These are phyloP conservation scores for Alisma plantagoaquatica DNA, from an alignment of 106 monocot genomes.

Conservation along the genomic window DNA sequence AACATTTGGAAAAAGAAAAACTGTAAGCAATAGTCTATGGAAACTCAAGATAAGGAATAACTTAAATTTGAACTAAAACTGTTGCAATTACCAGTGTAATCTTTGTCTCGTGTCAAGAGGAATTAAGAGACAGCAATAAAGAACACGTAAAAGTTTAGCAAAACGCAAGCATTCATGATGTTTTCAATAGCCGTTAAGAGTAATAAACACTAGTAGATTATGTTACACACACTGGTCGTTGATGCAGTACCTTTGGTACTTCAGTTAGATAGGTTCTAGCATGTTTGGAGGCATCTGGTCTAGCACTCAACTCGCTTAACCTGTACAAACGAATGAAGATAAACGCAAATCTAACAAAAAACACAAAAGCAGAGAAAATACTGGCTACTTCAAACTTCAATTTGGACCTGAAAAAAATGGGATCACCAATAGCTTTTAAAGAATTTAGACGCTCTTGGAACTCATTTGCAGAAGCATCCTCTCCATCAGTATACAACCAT, in stretches of 20 bases:
- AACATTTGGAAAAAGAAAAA: too few species aligned
- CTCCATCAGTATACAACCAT: constrained; percentile 98
- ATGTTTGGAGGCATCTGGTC: constrained; percentile 69
- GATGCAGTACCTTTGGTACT: constrained; percentile 68
- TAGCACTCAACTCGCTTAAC: constrained; percentile 61
- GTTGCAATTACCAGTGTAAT: background rate
- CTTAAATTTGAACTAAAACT: background rate
- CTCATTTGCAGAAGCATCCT: constrained; percentile 89
- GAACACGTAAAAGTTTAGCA: background rate
- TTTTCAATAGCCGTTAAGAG: background rate
- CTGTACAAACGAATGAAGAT: constrained; percentile 22
- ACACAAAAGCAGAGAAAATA: background rate
- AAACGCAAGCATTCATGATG: background rate
- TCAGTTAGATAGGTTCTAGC: constrained; percentile 57
- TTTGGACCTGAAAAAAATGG: constrained; percentile 89
- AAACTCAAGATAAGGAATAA: too few species aligned
- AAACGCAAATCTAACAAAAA: background rate
- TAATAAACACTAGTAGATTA: too few species aligned
- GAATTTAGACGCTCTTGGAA: constrained; percentile 65
- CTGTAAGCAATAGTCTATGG: too few species aligned
- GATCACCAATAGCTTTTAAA: constrained; percentile 77
- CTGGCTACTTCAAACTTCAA: background rate
- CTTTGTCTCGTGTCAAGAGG: background rate
- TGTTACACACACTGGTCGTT: too few species aligned
- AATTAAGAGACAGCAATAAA: background rate